Percentiles rank a stretch among this genome's conserved stretches.
Evolutionary conservation across 1,284 basidiomycete species (phyloP).

Genomic region (Marasmius fiardii): DNA sequence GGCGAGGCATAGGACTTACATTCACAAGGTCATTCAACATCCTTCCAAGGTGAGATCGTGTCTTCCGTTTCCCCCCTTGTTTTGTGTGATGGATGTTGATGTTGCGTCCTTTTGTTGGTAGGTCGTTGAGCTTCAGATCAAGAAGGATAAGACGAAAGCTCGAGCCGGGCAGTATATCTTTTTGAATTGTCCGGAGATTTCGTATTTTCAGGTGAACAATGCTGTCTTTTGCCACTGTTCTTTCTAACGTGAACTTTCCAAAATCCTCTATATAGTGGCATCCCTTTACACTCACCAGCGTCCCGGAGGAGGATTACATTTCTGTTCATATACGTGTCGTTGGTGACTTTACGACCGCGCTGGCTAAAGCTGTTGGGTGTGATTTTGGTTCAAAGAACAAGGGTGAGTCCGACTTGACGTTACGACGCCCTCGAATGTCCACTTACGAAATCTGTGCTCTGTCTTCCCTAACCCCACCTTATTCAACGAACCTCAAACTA

Average conservation of each 20-base stretch:
- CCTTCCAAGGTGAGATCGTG: constrained; percentile 57
- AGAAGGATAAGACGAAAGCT: constrained; percentile 82
- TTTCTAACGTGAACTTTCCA: background rate
- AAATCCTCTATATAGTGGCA: constrained; percentile 77
- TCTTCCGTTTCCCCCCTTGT: background rate
- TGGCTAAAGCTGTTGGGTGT: constrained; percentile 80
- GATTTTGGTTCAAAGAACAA: constrained; percentile 60
- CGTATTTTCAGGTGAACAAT: constrained; percentile 60
- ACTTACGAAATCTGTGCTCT: background rate
- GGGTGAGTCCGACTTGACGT: constrained; percentile 25
- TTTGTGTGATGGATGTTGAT: background rate
- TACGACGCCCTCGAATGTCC: no score
- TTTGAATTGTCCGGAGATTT: constrained; percentile 81
- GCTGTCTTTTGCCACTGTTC: background rate
- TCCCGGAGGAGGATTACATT: constrained; percentile 89
- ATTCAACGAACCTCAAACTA: no score
- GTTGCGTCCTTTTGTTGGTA: constrained; percentile 23
- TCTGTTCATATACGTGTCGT: constrained; percentile 86
- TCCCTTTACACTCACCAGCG: constrained; percentile 87
- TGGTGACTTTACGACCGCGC: constrained; percentile 83
- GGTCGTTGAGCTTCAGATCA: constrained; percentile 90
- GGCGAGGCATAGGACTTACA: constrained; percentile 83
- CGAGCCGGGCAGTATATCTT: constrained; percentile 90
- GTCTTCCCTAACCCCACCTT: no score
- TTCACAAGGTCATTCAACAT: constrained; percentile 91